Evolutionary conservation across 306 rosid species (phyloP), one percentile per base, ranked within the genome.

Genomic region (Hippophae rhamnoides): DNA sequence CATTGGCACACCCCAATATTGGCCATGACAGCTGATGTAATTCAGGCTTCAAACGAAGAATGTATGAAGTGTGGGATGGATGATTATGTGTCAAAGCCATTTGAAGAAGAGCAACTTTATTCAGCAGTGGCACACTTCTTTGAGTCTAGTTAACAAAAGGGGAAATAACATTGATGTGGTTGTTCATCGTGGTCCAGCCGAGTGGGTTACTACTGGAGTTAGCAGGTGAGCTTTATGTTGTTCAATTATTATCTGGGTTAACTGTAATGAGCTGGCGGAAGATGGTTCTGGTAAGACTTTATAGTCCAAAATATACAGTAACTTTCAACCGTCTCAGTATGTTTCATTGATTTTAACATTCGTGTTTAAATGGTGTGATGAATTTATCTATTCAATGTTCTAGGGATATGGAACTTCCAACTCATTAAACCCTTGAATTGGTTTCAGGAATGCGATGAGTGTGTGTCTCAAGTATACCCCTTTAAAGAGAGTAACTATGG

Each of bases 11-110:
- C 72, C 42, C 98, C 95, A 40, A 77, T 92, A 64, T 71, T 92
- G 65, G 98, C 98, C 23, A 85, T 92, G 98, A 92, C 98, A 23
- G 98, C 98, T 41, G 96, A 92, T 75, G 87, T 68, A 64, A 83
- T 82, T 67, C 96, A 76, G 62, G 77, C 82, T 69, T 81, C 96
- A 67, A 78, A 72, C 67, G 96, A 92, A 73, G 83, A 84, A 67
- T 85, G 98, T 68, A 81, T 69, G 72, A 73, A 75, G 60, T 87
- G 98, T 23, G 98, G 96, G 77, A 92, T 92, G 98, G 96, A 92
- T 66, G 96, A 61, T 63, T 85, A 78, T 8, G 96, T 92, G 60
- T 73, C 93, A 5, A 92, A 92, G 70, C 98, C 98, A 53, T 92
- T 92, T 5, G 98, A 85, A 65, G 95, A 81, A 74, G 89, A 80